These are phyloP conservation scores for Dryadomyces quercus-mongolicae DNA, from an alignment of 2,329 filamentous ascomycete genomes.

Conservation along the genomic window DNA sequence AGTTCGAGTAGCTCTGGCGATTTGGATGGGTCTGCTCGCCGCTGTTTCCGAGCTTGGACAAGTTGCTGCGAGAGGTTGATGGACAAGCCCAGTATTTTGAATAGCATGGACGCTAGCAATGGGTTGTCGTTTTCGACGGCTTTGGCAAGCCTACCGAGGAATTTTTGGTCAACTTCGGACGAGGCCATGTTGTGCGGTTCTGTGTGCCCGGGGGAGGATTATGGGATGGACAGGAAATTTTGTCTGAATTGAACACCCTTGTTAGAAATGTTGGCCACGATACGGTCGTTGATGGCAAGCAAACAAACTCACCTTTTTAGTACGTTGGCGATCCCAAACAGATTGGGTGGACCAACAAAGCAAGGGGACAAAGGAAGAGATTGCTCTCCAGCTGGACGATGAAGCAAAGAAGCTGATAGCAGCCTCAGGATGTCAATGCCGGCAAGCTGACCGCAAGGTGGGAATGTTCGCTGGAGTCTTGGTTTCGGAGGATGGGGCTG, in stretches of 20 bases:
- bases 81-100: slow-evolving; percentile 83
- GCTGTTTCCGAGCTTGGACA: slow-evolving; percentile 69
- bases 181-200: slow-evolving; percentile 61
- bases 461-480: neutral
- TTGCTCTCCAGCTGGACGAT: no score
- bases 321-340: no score
- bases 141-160: slow-evolving; percentile 78
- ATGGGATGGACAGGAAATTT: neutral
- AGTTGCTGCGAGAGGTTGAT: slow-evolving; percentile 79
- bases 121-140: slow-evolving; percentile 67
- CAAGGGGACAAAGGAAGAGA: no score
- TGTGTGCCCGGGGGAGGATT: no score
- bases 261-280: no score
- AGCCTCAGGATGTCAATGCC: neutral
- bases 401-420: no score
- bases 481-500: neutral
- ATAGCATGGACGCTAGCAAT: slow-evolving; percentile 69
- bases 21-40: slow-evolving; percentile 66
- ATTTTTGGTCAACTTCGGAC: slow-evolving; percentile 95
- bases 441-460: neutral
- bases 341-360: no score
- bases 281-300: no score
- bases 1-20: slow-evolving; percentile 71
- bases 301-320: no score
- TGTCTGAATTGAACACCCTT: neutral